These are phyloP conservation scores for Phellinidium pouzarii DNA, from an alignment of 1,284 basidiomycete genomes.

Conservation along the genomic window DNA sequence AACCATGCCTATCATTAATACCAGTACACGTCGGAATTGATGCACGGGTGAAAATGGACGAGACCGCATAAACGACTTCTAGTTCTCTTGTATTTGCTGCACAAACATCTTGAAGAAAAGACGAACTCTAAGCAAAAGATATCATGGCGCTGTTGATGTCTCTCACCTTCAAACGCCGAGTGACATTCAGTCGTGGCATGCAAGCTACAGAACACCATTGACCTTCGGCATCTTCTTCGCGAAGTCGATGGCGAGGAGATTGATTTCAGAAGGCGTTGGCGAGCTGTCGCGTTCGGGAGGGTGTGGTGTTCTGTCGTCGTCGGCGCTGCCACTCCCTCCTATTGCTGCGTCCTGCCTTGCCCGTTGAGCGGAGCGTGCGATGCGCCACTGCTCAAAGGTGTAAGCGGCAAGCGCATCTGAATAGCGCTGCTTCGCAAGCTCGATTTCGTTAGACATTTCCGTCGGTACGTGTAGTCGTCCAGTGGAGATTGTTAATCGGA, in stretches of 20 bases:
- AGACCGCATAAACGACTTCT: too few species aligned
- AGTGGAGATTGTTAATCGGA: too few species aligned
- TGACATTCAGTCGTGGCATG: too few species aligned
- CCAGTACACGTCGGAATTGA: too few species aligned
- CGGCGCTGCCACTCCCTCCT: background rate
- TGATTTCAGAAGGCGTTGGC: background rate
- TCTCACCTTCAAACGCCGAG: background rate
- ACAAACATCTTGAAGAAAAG: too few species aligned
- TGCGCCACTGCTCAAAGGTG: conserved; percentile 50
- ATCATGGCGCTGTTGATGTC: too few species aligned
- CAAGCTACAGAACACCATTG: background rate
- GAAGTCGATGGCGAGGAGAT: conserved; percentile 8
- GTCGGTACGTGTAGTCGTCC: too few species aligned
- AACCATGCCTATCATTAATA: too few species aligned
- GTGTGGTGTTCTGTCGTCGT: background rate
- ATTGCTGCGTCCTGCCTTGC: background rate
- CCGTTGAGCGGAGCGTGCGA: conserved; percentile 25
- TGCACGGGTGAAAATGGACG: too few species aligned
- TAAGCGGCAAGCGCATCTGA: conserved; percentile 52
- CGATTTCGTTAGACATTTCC: conserved; percentile 25
- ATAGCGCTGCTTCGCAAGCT: conserved; percentile 46
- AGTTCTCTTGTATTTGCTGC: too few species aligned
- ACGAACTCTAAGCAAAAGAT: too few species aligned
- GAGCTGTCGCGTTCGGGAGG: background rate
- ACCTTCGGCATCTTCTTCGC: conserved; percentile 5